These are phyloP conservation scores for Colletotrichum eleusines DNA, from an alignment of 2,329 filamentous ascomycete species.

Conservation along the genomic window DNA sequence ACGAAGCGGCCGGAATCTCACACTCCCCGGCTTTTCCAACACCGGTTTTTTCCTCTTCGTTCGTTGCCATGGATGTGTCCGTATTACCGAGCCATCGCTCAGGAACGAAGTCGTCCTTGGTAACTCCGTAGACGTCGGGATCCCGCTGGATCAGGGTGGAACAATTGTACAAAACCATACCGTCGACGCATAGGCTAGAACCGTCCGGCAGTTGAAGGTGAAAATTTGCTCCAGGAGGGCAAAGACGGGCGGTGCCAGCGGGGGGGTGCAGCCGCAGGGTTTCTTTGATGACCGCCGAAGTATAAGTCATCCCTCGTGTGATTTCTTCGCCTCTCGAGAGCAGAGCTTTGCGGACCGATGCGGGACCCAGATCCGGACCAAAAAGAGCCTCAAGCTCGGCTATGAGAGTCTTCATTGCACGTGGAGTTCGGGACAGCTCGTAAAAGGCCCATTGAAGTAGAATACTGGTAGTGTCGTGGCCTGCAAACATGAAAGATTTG, in stretches of 20 bases:
- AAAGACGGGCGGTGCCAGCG: slow-evolving; percentile 48
- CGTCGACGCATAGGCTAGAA: slow-evolving; percentile 49
- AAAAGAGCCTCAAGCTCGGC: slow-evolving; percentile 53
- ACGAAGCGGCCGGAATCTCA: slow-evolving; percentile 54
- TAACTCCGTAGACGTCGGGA: slow-evolving; percentile 50
- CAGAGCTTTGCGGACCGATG: slow-evolving; percentile 46
- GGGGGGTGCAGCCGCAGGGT: slow-evolving; percentile 52
- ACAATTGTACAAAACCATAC: slow-evolving; percentile 52
- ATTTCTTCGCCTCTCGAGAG: slow-evolving; percentile 48
- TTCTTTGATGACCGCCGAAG: slow-evolving; percentile 55
- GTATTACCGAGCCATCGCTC: slow-evolving; percentile 55
- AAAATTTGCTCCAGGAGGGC: slow-evolving; percentile 46
- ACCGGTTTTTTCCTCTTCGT: slow-evolving; percentile 32
- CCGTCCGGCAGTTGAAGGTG: slow-evolving; percentile 48
- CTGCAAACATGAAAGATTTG: slow-evolving; percentile 56
- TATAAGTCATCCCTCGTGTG: slow-evolving; percentile 51
- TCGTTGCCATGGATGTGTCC: slow-evolving; percentile 45
- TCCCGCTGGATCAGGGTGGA: slow-evolving; percentile 52
- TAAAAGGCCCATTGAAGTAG: slow-evolving; percentile 54
- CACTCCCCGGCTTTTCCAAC: slow-evolving; percentile 14
- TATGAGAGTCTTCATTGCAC: slow-evolving; percentile 47
- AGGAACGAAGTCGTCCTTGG: slow-evolving; percentile 52
- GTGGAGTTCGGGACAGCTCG: slow-evolving; percentile 51
- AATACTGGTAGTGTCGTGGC: slow-evolving; percentile 56
- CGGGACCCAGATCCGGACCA: slow-evolving; percentile 48